Conservation (phyloP, 1,139 yeast genomes). For the Geotrichum reessii region DNA sequence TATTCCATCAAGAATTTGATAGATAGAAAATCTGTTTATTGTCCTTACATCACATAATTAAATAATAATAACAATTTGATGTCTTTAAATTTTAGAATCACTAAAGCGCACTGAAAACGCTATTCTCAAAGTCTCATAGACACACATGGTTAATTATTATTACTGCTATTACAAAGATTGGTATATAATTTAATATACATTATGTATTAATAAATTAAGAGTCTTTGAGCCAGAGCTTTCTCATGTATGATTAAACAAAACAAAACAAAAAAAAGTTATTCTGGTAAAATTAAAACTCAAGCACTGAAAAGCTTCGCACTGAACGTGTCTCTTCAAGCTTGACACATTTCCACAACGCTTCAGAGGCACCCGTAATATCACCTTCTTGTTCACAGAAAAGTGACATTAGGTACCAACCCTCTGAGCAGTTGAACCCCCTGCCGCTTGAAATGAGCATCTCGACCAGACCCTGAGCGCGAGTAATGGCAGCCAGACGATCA, state of each 20-base stretch:
- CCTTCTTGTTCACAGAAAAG: constrained; percentile 58
- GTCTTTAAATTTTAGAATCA: too few species aligned
- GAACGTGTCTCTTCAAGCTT: constrained; percentile 64
- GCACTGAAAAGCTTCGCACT: constrained; percentile 40
- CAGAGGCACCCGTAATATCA: constrained; percentile 48
- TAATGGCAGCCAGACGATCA: constrained; percentile 60
- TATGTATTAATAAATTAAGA: not conserved
- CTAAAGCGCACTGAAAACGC: too few species aligned
- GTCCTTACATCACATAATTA: too few species aligned
- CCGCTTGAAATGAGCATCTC: constrained; percentile 52
- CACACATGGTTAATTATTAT: not conserved
- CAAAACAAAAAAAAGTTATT: too few species aligned
- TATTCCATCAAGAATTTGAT: too few species aligned
- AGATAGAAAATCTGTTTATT: too few species aligned
- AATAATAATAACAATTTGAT: too few species aligned
- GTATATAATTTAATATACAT: not conserved
- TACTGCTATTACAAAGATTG: not conserved
- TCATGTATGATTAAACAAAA: too few species aligned
- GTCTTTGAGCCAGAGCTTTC: not conserved
- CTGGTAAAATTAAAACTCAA: not conserved
- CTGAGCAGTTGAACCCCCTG: constrained; percentile 55
- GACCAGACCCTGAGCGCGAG: constrained; percentile 57
- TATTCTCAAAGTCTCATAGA: too few species aligned
- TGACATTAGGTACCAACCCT: constrained; percentile 69
- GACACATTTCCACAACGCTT: constrained; percentile 60